A percentile compares a stretch with the other conserved stretches of the same genome.
Conservation (phyloP, 805 yeast species). For the Sugiyamaella americana region DNA sequence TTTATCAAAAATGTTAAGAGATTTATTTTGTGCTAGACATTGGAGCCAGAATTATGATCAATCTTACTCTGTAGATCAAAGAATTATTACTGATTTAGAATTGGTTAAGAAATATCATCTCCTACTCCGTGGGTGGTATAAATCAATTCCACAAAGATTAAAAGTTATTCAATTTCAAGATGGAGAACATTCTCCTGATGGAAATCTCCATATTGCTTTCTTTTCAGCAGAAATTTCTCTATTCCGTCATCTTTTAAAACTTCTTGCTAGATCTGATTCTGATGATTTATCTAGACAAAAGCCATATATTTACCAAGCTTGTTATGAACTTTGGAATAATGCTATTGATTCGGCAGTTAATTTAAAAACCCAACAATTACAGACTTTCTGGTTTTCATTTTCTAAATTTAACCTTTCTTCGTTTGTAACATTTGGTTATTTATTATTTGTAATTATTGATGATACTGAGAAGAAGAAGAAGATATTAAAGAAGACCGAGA, state of each 20-base stretch:
- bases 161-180: slow-evolving; percentile 20
- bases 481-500: slow-evolving; percentile 15
- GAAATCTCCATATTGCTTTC: slow-evolving; percentile 24
- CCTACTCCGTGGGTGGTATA: slow-evolving; percentile 25
- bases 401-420: slow-evolving; percentile 22
- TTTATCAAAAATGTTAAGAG: slow-evolving; percentile 21
- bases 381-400: slow-evolving; percentile 27
- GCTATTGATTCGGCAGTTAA: slow-evolving; percentile 25
- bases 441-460: slow-evolving; percentile 11
- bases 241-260: slow-evolving; percentile 22
- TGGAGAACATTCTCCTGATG: slow-evolving; percentile 24
- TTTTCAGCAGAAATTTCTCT: slow-evolving; percentile 25
- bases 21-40: slow-evolving; percentile 19
- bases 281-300: slow-evolving; percentile 19
- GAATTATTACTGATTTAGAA: slow-evolving; percentile 15
- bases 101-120: slow-evolving; percentile 21
- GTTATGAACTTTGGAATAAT: slow-evolving; percentile 21
- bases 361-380: slow-evolving; percentile 24
- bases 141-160: slow-evolving; percentile 22
- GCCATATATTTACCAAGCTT: slow-evolving; percentile 20
- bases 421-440: slow-evolving; percentile 24
- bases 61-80: slow-evolving; percentile 2
- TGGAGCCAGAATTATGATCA: not conserved
- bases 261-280: slow-evolving; percentile 18
- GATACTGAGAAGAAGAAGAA: not conserved